A percentile compares a stretch with the other conserved stretches of the same genome.
phyloP scores from a whole-genome alignment of 169 alveolate genomes.

The Eimeria acervulina region DNA sequence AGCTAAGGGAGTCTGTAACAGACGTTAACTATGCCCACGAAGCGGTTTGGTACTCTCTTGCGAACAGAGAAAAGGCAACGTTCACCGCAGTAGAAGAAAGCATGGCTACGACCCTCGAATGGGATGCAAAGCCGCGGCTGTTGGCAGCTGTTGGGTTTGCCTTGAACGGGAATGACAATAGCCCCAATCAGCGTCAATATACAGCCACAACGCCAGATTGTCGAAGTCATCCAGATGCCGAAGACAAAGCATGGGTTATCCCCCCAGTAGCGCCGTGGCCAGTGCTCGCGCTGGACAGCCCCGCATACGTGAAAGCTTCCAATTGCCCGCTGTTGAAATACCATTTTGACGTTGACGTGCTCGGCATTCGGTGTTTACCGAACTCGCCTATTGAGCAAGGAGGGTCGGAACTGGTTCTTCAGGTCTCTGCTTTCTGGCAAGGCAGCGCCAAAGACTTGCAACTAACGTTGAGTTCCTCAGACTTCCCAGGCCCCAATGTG shows the following conservation, averaged over 20 bases:
- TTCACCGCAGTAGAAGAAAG: conserved; percentile 69
- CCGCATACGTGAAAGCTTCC: background rate
- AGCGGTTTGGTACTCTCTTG: conserved; percentile 73
- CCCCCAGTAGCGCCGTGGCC: conserved; percentile 64
- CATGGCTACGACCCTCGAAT: conserved; percentile 18
- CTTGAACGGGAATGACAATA: background rate
- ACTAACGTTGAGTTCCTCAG: conserved; percentile 33
- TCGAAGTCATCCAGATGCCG: background rate
- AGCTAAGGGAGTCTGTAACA: background rate
- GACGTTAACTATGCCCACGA: conserved; percentile 77
- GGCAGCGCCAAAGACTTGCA: conserved; percentile 63
- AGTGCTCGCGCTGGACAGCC: conserved; percentile 51
- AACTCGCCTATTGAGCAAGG: conserved; percentile 4
- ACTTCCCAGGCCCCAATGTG: conserved; percentile 76
- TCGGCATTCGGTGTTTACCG: conserved; percentile 63
- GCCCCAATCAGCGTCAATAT: background rate
- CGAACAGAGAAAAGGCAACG: conserved; percentile 32
- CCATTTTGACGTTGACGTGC: conserved; percentile 69
- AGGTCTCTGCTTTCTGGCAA: conserved; percentile 77
- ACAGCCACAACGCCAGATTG: background rate
- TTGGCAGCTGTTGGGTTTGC: conserved; percentile 80
- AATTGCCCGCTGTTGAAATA: conserved; percentile 41
- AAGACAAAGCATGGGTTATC: background rate
- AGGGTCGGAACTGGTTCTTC: conserved; percentile 37
- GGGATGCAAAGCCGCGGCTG: conserved; percentile 67